Evolutionary conservation across 805 yeast species (phyloP).

Genomic region (Yarrowia hollandica): DNA sequence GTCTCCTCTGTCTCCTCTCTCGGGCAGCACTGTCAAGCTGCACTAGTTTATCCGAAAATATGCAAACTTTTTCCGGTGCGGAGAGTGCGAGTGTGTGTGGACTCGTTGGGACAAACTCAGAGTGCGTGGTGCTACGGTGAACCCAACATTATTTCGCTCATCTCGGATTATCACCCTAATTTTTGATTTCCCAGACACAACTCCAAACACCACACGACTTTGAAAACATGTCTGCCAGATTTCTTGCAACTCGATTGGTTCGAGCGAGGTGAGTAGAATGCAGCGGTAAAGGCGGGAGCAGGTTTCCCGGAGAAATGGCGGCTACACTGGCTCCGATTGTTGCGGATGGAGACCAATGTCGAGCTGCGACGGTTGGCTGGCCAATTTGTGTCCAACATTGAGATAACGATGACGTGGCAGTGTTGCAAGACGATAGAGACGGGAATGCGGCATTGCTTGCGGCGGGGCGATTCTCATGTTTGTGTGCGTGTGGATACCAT

Average conservation of each 20-base stretch:
- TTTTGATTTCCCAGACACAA: neutral
- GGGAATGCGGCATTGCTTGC: too few species aligned
- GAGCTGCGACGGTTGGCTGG: too few species aligned
- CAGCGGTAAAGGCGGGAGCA: too few species aligned
- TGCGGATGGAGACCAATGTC: too few species aligned
- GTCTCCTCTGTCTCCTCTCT: neutral
- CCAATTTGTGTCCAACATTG: too few species aligned
- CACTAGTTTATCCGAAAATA: conserved; percentile 27
- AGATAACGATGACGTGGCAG: too few species aligned
- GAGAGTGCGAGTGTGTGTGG: conserved; percentile 17
- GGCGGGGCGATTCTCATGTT: too few species aligned
- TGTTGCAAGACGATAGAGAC: too few species aligned
- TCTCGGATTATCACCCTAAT: conserved; percentile 16
- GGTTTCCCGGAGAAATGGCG: too few species aligned
- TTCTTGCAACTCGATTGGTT: conserved; percentile 18
- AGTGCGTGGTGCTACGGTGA: conserved; percentile 16
- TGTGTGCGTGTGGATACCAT: too few species aligned
- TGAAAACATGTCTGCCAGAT: conserved; percentile 22
- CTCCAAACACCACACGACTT: neutral
- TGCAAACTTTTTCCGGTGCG: conserved; percentile 30
- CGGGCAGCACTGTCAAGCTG: too few species aligned
- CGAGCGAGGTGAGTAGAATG: conserved; percentile 21
- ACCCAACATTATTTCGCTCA: conserved; percentile 28
- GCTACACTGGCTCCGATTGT: too few species aligned
- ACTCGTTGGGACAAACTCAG: conserved; percentile 17